Base-by-base conservation (phyloP, 1,284 basidiomycete species). In the Trichosporon faecale region DNA sequence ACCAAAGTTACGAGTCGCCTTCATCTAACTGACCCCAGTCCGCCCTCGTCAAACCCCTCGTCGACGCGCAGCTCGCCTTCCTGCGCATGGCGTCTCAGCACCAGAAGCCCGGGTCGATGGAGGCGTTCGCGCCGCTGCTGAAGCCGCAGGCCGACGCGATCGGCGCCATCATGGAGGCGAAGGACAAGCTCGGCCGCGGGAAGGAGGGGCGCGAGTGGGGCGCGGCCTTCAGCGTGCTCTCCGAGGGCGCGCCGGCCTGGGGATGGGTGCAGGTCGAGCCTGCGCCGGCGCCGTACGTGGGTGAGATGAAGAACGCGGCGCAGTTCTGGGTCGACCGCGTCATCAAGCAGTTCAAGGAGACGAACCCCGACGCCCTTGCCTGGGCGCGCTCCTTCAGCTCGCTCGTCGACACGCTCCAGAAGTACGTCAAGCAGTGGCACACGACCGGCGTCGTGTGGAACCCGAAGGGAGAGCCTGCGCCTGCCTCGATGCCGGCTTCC, bases 391-490 rank as follows among this genome's bases (percentile, higher is more conserved):
- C 88, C 5, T 95, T 91, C 80, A 80, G 89, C 31, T 86, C 85
- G 3, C 79, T 96, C 18, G 84, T 99, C 25, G 93, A 95, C 52
- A 89, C 90, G 64, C 86, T 93, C 79, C 89, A 89, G 76, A 89
- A 90, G 72, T 98, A 98, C 80, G 88, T 97, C 68, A 88, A 91
- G 83, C 90, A 96, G 78, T 89, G 90, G 79, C 93, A 99, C 80
- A 91, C 91, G 0, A 94, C 92, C 0, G 95, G 95, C 21, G 85
- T 98, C 16, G 82, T 86, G 7, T 99, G 97, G 97, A 98, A 99
- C 82, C 83, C 90, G 2, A 91, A 89, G 68, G 68, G 52, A 64
- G 68, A 66, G 6, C 67, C n/a, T 5, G 68, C 68, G 23, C 75
- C 63, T 18, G 67, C 66, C 7, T 61, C 70, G 6, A 68, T 73